Evolutionary conservation across 192 early-diverging fungal genomes (phyloP).

Genomic region (Funneliformis mosseae): DNA sequence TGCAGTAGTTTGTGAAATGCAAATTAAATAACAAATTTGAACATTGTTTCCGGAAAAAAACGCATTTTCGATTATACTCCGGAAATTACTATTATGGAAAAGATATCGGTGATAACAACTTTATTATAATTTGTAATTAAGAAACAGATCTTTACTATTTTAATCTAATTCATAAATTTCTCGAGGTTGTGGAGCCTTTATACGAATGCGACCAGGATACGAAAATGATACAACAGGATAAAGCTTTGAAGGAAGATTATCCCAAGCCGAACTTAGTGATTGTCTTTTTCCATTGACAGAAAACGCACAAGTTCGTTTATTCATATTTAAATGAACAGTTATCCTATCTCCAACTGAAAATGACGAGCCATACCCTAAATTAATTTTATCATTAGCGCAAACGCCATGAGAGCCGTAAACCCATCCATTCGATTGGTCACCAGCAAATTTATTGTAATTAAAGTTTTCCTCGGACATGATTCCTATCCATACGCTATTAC

Average conservation of each 20-base stretch:
- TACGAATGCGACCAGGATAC: neutral
- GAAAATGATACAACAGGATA: constrained; percentile 22
- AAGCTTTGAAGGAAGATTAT: constrained; percentile 25
- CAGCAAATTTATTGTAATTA: neutral
- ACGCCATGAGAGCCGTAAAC: neutral
- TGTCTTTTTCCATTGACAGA: constrained; percentile 25
- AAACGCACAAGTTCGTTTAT: neutral
- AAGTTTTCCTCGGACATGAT: neutral
- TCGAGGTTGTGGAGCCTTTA: neutral
- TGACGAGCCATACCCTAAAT: neutral
- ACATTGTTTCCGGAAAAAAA: too few species aligned
- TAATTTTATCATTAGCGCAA: neutral
- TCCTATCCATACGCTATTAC: neutral
- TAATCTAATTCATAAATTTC: too few species aligned
- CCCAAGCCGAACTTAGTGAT: neutral
- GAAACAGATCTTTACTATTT: too few species aligned
- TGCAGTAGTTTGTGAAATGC: too few species aligned
- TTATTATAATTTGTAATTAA: too few species aligned
- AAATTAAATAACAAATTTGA: too few species aligned
- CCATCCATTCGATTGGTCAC: neutral
- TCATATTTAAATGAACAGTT: constrained; percentile 32
- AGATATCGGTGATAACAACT: too few species aligned
- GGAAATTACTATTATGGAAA: too few species aligned
- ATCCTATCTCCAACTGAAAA: constrained; percentile 7
- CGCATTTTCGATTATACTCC: too few species aligned